Percentiles rank a stretch among this genome's conserved stretches.
Evolutionary conservation across 2,329 filamentous ascomycete genomes (phyloP).

Genomic region (Ilyonectria destructans): DNA sequence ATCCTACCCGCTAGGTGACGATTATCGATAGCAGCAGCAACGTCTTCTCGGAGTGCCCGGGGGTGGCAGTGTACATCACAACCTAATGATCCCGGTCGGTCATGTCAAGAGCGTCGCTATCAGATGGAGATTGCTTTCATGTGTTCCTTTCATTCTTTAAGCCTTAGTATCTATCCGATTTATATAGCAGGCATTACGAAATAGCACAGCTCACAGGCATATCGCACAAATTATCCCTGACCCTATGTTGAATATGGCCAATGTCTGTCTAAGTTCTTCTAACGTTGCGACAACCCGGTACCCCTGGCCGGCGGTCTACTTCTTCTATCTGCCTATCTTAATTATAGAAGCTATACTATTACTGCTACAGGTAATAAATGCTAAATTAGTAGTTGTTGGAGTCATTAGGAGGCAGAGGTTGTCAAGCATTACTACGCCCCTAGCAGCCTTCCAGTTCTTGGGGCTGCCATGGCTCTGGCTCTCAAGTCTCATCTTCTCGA

Average conservation of each 20-base stretch:
- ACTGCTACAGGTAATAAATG: background rate
- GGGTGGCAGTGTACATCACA: background rate
- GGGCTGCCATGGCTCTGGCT: background rate
- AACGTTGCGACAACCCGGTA: background rate
- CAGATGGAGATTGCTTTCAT: background rate
- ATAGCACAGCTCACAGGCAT: background rate
- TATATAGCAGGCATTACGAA: background rate
- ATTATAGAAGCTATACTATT: background rate
- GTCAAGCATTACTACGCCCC: background rate
- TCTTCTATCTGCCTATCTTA: background rate
- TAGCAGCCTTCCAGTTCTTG: background rate
- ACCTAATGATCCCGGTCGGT: background rate
- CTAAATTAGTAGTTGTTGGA: background rate
- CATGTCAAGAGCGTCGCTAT: background rate
- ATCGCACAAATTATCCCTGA: background rate
- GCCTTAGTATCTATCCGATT: background rate
- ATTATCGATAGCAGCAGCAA: background rate
- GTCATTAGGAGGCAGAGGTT: background rate
- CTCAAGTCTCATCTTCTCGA: slow-evolving; percentile 3
- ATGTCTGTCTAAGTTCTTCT: background rate
- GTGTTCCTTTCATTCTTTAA: background rate
- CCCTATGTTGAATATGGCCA: background rate
- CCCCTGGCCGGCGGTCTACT: background rate
- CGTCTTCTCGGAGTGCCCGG: background rate
- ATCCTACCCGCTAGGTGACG: background rate